A percentile compares a stretch with the other conserved stretches of the same genome.
These are phyloP conservation scores for Kodamaea kaohsiungensis DNA, from an alignment of 805 yeast species.

Conservation along the genomic window DNA sequence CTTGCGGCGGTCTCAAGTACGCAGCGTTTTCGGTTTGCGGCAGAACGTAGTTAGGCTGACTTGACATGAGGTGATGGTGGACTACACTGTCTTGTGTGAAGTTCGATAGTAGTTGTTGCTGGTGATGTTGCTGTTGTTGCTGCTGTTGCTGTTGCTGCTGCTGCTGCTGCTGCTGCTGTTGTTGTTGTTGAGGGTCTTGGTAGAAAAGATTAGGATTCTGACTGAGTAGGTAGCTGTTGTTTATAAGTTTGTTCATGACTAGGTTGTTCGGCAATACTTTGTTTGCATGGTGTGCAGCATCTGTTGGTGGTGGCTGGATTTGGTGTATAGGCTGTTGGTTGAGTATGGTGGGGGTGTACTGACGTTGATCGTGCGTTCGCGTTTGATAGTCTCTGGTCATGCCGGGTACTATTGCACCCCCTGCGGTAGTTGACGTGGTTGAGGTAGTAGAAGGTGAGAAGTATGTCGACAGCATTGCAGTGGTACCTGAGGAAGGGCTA, in stretches of 20 bases:
- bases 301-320: neutral
- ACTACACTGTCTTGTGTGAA: neutral
- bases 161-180: slow-evolving; percentile 1
- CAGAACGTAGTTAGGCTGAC: slow-evolving; percentile 1
- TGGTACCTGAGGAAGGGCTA: neutral
- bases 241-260: slow-evolving; percentile 1
- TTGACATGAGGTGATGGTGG: slow-evolving; percentile 3
- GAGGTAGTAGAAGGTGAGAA: neutral
- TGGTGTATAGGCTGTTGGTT: neutral
- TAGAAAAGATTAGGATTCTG: neutral
- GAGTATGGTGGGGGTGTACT: neutral
- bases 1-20: neutral
- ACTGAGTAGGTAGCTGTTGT: neutral
- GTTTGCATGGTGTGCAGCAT: neutral
- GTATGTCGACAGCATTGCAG: neutral
- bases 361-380: neutral
- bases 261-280: slow-evolving; percentile 1
- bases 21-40: neutral
- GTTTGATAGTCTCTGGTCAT: neutral
- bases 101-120: slow-evolving; percentile 3
- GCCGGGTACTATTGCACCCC: neutral
- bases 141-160: slow-evolving; percentile 2
- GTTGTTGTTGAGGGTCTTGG: neutral
- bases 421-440: neutral
- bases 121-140: slow-evolving; percentile 1